Base-by-base conservation (phyloP, 768 basidiomycete genomes). In the Naganishia kalamii region DNA sequence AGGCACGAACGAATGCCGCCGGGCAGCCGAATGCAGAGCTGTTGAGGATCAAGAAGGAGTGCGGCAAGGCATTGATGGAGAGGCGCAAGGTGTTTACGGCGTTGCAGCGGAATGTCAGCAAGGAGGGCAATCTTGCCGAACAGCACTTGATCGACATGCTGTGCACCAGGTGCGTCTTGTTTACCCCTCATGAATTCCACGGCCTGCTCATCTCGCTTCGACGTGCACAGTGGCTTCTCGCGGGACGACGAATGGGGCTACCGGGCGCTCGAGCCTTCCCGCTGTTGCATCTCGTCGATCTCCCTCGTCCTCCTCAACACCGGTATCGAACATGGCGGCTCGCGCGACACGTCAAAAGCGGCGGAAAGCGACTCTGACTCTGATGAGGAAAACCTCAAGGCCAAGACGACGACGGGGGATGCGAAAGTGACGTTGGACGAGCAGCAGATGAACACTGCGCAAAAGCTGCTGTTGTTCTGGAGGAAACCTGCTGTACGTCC, bases 71-170 rank as follows among this genome's bases (percentile, higher is more conserved):
- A 72, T 83, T 99, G 68, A 87, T 94, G 77, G 88, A 88, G 64
- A 89, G 90, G 79, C 84, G 84, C 74, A 90, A 87, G 78, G 96
- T 99, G 73, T 99, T 99, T 78, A 94, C 94, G 2, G 96, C 96
- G 43, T 82, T 99, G 63, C 94, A 99, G 82, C 84, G 96, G 72
- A 99, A 99, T 79, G 94, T 98, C 69, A 94, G 94, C 80, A 94
- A 94, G 82, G 94, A 97, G 81, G 97, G 97, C 76, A 98, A 99
- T 77, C 83, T 96, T 61, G 96, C 96, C 19, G 96, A 99, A 80
- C 94, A 98, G 80, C 96, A 99, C 81, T 81, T 99, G 72, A 99
- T 99, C 79, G 96, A 98, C 80, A 99, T 99, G 96, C 83, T 99
- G 68, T 98, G 94, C 81, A 96, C 97, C 91, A 96, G 92, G 94